Evolutionary conservation across 2,329 filamentous ascomycete species (phyloP).

Genomic region (Amylocarpus encephaloides): DNA sequence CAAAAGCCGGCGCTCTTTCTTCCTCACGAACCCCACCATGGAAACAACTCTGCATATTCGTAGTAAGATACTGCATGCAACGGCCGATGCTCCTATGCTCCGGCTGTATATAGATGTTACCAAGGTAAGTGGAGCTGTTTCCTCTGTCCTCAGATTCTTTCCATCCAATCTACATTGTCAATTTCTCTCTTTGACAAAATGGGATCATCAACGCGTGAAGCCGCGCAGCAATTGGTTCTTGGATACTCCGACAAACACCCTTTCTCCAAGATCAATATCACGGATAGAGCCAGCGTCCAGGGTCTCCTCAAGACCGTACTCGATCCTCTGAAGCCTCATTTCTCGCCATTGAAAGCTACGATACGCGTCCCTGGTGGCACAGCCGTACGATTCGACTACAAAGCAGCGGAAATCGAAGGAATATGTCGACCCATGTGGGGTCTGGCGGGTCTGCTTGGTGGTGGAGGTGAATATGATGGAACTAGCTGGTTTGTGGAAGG

Average conservation of each 20-base stretch:
- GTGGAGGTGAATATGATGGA: constrained; percentile 57
- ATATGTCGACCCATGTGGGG: constrained; percentile 62
- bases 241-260: constrained; percentile 50
- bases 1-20: no score
- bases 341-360: constrained; percentile 59
- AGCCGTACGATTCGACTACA: constrained; percentile 70
- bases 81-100: neutral
- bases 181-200: neutral
- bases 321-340: constrained; percentile 64
- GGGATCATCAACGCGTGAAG: neutral
- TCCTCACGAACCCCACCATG: neutral
- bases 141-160: neutral
- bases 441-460: constrained; percentile 62
- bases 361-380: constrained; percentile 63
- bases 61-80: neutral
- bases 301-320: constrained; percentile 56
- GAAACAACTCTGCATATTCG: neutral
- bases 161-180: neutral
- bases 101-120: neutral
- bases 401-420: constrained; percentile 65
- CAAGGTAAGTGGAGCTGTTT: constrained; percentile 1
- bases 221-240: constrained; percentile 30
- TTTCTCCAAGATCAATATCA: constrained; percentile 46
- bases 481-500: constrained; percentile 64
- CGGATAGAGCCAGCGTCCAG: constrained; percentile 51